Evolutionary conservation across 78 protist genomes (phyloP).

Genomic region (Chrysochromulina tobinii): DNA sequence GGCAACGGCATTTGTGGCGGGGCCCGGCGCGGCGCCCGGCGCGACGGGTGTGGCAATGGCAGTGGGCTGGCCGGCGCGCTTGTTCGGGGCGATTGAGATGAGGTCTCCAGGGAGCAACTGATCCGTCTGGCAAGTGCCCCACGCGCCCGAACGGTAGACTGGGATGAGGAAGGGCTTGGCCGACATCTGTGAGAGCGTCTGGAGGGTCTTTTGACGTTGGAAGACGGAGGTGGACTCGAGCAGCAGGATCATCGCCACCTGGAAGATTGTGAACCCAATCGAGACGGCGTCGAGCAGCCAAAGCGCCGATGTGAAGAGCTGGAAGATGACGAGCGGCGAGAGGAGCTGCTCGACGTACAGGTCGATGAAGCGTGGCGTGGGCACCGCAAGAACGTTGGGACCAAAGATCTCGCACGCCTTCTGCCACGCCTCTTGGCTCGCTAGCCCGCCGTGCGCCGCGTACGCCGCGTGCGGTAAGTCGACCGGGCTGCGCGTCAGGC

Average conservation of each 20-base stretch:
- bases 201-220: constrained; percentile 5
- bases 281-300: constrained; percentile 23
- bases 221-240: constrained; percentile 28
- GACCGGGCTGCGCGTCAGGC: background rate
- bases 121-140: background rate
- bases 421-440: background rate
- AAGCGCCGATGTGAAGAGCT: background rate
- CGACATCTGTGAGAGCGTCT: constrained; percentile 16
- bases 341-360: constrained; percentile 37
- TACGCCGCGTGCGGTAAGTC: background rate
- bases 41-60: background rate
- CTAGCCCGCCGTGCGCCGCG: background rate
- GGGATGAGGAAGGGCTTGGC: background rate
- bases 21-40: background rate
- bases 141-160: background rate
- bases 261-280: constrained; percentile 4
- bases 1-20: background rate
- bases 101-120: constrained; percentile 32
- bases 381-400: background rate
- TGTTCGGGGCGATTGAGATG: background rate
- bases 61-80: background rate
- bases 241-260: background rate
- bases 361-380: background rate
- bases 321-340: constrained; percentile 25
- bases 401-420: background rate